Evolutionary conservation across 2,329 filamentous ascomycete species (phyloP), one percentile per base, ranked within the genome.

Genomic region (Ophiostoma fasciatum): DNA sequence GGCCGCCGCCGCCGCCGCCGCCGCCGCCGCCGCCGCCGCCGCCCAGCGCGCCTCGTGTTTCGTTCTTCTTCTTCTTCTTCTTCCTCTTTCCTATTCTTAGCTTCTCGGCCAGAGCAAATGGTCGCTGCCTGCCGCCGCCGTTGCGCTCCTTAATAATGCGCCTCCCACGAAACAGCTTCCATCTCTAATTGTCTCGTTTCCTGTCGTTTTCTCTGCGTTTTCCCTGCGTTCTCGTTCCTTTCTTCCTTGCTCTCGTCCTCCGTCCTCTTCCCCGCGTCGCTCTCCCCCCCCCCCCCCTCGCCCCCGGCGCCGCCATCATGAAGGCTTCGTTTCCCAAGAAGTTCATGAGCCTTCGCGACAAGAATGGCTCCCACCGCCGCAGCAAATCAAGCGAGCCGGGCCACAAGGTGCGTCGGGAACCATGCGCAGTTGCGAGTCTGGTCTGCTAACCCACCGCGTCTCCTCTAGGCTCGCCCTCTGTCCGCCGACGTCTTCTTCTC

Each of bases 311-410:
- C 37, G 45, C 42, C 50, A 63, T 46, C 50, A 71, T 72, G 63
- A 72, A 68, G 56, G 57, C 49, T 31, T 50, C 63, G 44, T 58
- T 68, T 41, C 65, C 66, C 33, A 74, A 71, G 51, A 74, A 78
- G 49, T 76, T 84, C 53, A 71, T 82, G 41, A 81, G 72, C 55
- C 64, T 78, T 46, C 71, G 78, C 46, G 79, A 82, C 49, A 83
- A 71, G 57, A 65, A 64, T 53, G 63, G 59, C 41, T 46, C 52
- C 26, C 66, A 72, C 45, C 61, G 60, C 39, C 65, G 69, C 41
- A 64, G 62, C 48, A 72, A 68, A 48, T 74, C 70, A 31, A 61
- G 63, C 15, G 68, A 74, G 37, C 62, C 66, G 18, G 54, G 58
- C 18, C 62, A 61, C 43, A 74, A 68, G 62, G 70, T 71, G 56